Evolutionary conservation across 176 grass and related monocot genomes (phyloP).

Genomic region (Aegilops sharonensis): DNA sequence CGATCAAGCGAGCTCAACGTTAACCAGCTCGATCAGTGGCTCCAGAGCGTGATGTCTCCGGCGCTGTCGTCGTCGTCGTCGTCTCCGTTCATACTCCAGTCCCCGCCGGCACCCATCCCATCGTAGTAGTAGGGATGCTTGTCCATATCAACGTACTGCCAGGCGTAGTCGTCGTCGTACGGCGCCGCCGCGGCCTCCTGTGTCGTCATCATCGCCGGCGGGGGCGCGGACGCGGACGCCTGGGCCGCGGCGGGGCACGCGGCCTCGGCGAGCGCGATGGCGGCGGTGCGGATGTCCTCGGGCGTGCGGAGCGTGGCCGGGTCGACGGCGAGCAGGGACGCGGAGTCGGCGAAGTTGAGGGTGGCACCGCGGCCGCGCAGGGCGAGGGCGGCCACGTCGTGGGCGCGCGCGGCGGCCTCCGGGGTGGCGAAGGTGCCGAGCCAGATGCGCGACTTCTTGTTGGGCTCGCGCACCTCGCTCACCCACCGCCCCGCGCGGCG

Average conservation of each 20-base stretch:
- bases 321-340: conserved; percentile 47
- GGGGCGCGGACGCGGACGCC: not conserved
- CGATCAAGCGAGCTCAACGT: not conserved
- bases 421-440: conserved; percentile 66
- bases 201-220: not conserved
- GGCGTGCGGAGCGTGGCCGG: not conserved
- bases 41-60: conserved; percentile 53
- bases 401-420: conserved; percentile 62
- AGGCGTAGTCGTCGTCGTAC: conserved; percentile 21
- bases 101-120: not conserved
- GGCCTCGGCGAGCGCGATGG: conserved; percentile 56
- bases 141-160: conserved; percentile 13
- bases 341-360: conserved; percentile 86
- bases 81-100: conserved; percentile 18
- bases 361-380: conserved; percentile 47
- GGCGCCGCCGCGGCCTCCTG: not conserved
- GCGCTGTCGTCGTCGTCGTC: not conserved
- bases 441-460: conserved; percentile 74
- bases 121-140: conserved; percentile 47
- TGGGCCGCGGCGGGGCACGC: conserved; percentile 20
- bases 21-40: not conserved
- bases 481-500: conserved; percentile 28
- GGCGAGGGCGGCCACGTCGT: conserved; percentile 66
- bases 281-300: conserved; percentile 66
- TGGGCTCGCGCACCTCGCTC: too few species aligned